Base-by-base conservation (phyloP, 805 yeast genomes). In the Sugiyamaella valdiviana region DNA sequence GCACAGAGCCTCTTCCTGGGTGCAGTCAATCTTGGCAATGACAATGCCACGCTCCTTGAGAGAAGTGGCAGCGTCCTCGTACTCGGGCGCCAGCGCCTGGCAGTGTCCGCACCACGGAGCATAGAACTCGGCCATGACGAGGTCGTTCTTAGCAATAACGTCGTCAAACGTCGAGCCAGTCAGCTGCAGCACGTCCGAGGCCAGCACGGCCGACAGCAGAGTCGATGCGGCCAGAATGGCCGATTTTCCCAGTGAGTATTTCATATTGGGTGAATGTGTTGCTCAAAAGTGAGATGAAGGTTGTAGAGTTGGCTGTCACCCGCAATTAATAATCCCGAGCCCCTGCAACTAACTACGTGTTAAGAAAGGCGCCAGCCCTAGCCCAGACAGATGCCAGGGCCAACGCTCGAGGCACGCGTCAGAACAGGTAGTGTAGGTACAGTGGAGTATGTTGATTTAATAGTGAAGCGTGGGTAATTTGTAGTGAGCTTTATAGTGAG, bases 51-150 rank as follows among this genome's bases (percentile, higher is more conserved):
- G 63, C 19, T 67, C 74, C 39, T 78, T 76, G 9, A 86, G 70
- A 29, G 68, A 64, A 42, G 77, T 77, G 3, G 86, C 95, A n/a
- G 83, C 79, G 58, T 79, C 79, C 45, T 73, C 73, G 66, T 74
- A 83, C 1, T 78, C 79, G 2, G 84, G 82, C 50, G 80, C 77
- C 44, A 91, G 69, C 49, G 79, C 75, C 58, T 81, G 76, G 67
- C 99, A 91, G 66, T 91, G 88, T 4, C 97, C 96, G 71, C 99
- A 91, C 98, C 98, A 90, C 36, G 97, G 96, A 3, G 98, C 97
- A 65, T 84, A 90, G 66, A 90, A 90, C 69, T 89, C 89, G 22
- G 88, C 89, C 16, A 89, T 68, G 7, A 54, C 95, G 57, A 90
- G 74, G 32, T 88, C 85, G 71, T 90, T 84, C 48, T 75, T 79